A percentile compares a stretch with the other conserved stretches of the same genome.
Evolutionary conservation across 306 rosid genomes (phyloP).

Genomic region (Hippophae rhamnoides): DNA sequence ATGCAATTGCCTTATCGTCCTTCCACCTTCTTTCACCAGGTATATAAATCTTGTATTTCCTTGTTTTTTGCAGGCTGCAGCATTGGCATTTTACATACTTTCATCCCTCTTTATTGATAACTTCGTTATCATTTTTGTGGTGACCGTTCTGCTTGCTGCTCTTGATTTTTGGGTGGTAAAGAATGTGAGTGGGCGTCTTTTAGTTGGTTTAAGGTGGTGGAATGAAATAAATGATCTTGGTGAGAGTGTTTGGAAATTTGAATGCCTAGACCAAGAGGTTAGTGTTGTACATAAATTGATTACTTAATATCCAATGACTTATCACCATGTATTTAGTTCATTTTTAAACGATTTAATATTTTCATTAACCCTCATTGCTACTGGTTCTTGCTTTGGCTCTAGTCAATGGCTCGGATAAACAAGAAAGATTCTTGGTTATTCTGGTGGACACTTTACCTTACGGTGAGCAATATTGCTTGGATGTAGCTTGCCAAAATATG

Average conservation of each 20-base stretch:
- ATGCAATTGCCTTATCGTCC: neutral
- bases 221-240: constrained; percentile 95
- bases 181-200: constrained; percentile 93
- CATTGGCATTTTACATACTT: constrained; percentile 93
- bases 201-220: constrained; percentile 99
- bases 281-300: constrained; percentile 11
- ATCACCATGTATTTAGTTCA: neutral
- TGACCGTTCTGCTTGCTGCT: constrained; percentile 83
- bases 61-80: constrained; percentile 58
- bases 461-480: constrained; percentile 42
- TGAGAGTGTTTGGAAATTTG: constrained; percentile 97
- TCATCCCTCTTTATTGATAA: constrained; percentile 71
- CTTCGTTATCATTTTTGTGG: constrained; percentile 97
- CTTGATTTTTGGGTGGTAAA: constrained; percentile 99
- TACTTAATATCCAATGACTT: constrained; percentile 7
- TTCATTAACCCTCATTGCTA: constrained; percentile 9
- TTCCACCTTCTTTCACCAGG: constrained; percentile 2
- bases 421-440: constrained; percentile 96
- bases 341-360: constrained; percentile 7
- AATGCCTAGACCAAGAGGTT: constrained; percentile 95
- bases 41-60: neutral
- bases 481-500: neutral
- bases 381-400: constrained; percentile 14
- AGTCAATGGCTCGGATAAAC: constrained; percentile 94
- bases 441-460: constrained; percentile 90